Evolutionary conservation across 2,329 filamentous ascomycete genomes (phyloP).

Genomic region (Hypoxylon sp.): DNA sequence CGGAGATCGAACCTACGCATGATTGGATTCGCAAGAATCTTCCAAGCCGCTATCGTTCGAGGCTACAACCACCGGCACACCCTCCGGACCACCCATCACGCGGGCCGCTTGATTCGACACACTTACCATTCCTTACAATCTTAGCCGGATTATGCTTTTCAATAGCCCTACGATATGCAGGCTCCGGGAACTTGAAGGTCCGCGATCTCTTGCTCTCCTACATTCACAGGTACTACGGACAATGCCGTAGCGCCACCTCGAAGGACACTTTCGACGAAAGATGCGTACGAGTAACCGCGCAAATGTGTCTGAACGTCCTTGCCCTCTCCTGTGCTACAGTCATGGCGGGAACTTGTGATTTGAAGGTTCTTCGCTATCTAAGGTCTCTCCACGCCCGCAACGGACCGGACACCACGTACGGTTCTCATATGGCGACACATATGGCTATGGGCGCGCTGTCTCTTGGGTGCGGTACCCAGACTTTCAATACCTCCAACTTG

Average conservation of each 20-base stretch:
- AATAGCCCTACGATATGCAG: constrained; percentile 78
- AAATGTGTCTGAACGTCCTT: constrained; percentile 91
- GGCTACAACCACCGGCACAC: constrained; percentile 70
- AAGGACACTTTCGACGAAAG: constrained; percentile 79
- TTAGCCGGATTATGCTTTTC: constrained; percentile 88
- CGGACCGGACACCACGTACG: constrained; percentile 86
- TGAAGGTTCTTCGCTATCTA: constrained; percentile 84
- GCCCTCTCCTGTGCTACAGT: constrained; percentile 86
- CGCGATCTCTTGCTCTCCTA: constrained; percentile 86
- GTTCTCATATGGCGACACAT: constrained; percentile 92
- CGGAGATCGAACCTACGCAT: constrained; percentile 77
- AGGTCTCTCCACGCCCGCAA: constrained; percentile 89
- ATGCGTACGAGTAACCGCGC: constrained; percentile 82
- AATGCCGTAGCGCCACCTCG: constrained; percentile 64
- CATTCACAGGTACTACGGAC: constrained; percentile 85
- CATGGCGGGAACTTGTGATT: constrained; percentile 95
- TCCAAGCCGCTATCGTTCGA: constrained; percentile 74
- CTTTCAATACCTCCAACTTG: constrained; percentile 88
- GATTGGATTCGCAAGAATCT: constrained; percentile 82
- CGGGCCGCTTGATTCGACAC: constrained; percentile 74
- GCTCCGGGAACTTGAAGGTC: constrained; percentile 75
- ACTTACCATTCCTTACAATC: constrained; percentile 94
- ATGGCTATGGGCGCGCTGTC: constrained; percentile 93
- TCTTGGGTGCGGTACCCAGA: constrained; percentile 90
- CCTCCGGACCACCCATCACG: constrained; percentile 52